Percentiles rank a stretch among this genome's conserved stretches.
Conservation (phyloP, 176 grass and related monocot species). For the Miscanthus lutarioriparius region DNA sequence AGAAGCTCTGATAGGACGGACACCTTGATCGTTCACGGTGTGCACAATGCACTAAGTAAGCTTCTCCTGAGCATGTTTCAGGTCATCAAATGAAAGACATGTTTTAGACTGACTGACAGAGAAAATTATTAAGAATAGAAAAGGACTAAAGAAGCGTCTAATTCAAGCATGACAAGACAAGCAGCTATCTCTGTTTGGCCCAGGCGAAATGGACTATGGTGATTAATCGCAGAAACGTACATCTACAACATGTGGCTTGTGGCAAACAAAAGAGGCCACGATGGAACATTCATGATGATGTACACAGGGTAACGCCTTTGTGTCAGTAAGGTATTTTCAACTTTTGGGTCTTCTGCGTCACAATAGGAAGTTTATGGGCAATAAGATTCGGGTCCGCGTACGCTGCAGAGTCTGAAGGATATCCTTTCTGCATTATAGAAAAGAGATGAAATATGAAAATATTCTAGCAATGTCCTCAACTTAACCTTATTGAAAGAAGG, state of each 20-base stretch:
- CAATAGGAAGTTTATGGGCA: slow-evolving; percentile 59
- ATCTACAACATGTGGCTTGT: slow-evolving; percentile 18
- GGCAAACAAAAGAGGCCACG: neutral
- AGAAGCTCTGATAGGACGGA: slow-evolving; percentile 2
- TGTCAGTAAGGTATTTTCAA: slow-evolving; percentile 59
- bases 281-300: neutral
- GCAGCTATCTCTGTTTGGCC: neutral
- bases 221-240: neutral
- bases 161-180: neutral
- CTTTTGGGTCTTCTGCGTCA: slow-evolving; percentile 69
- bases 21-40: neutral
- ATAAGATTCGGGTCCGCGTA: slow-evolving; percentile 83
- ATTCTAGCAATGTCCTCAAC: neutral
- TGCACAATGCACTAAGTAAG: neutral
- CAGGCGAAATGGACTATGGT: neutral
- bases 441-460: neutral
- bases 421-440: slow-evolving; percentile 60
- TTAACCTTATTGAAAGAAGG: neutral
- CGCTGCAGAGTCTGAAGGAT: slow-evolving; percentile 54
- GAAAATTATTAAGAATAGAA: too few relatives aligned
- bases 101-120: neutral
- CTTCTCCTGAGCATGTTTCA: neutral
- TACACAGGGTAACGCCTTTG: neutral
- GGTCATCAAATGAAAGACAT: neutral
- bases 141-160: neutral